Percentiles rank a stretch among this genome's conserved stretches.
Conservation (phyloP, 169 alveolate species). For the Plasmodium adleri region DNA sequence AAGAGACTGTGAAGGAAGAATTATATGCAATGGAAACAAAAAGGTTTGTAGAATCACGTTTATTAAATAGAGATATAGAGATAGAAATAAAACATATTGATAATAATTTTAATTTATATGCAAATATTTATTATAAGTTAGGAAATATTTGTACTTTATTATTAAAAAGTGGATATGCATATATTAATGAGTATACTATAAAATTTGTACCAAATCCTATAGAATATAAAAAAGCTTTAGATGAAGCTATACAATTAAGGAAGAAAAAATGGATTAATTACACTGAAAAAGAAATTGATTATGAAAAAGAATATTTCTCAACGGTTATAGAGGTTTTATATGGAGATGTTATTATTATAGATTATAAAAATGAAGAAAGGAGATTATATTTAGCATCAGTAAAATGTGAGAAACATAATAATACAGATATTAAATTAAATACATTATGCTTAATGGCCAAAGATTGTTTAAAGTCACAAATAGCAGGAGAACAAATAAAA, state of each 20-base stretch:
- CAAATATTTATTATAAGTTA: slow-evolving; percentile 45
- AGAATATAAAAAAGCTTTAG: slow-evolving; percentile 62
- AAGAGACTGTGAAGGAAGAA: slow-evolving; percentile 62
- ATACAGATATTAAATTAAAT: slow-evolving; percentile 40
- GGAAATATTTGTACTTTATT: slow-evolving; percentile 67
- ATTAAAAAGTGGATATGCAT: slow-evolving; percentile 73
- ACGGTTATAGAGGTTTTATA: slow-evolving; percentile 68
- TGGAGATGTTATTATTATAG: slow-evolving; percentile 71
- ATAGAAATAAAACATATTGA: slow-evolving; percentile 60
- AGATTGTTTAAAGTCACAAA: slow-evolving; percentile 42
- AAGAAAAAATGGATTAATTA: slow-evolving; percentile 69
- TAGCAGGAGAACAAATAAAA: slow-evolving; percentile 46
- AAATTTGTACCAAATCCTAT: slow-evolving; percentile 64
- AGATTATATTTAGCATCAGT: slow-evolving; percentile 69
- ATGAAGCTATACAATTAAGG: slow-evolving; percentile 65
- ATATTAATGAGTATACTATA: slow-evolving; percentile 68
- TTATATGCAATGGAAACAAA: slow-evolving; percentile 70
- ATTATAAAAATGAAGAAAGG: slow-evolving; percentile 73
- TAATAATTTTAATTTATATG: slow-evolving; percentile 64
- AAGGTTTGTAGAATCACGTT: slow-evolving; percentile 58
- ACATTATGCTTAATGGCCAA: slow-evolving; percentile 61
- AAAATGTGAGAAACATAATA: slow-evolving; percentile 66
- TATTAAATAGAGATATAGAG: slow-evolving; percentile 69
- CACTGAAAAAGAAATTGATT: slow-evolving; percentile 70
- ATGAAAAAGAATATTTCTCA: slow-evolving; percentile 54